phyloP scores from a whole-genome alignment of 768 basidiomycete genomes.

The Pisolithus albus region DNA sequence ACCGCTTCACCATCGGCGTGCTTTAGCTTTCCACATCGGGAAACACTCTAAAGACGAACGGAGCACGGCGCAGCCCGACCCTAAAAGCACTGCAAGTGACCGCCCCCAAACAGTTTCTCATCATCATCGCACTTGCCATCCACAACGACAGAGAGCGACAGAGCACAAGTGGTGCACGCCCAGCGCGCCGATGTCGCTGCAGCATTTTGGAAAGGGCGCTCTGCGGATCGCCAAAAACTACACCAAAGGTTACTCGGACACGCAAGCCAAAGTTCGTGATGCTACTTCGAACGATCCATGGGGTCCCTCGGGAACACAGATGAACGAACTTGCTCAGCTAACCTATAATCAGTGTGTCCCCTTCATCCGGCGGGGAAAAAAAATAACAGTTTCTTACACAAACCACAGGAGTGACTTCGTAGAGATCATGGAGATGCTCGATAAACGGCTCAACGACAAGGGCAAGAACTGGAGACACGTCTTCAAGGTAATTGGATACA shows the following conservation, averaged over 20 bases:
- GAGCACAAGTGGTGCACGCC: background rate
- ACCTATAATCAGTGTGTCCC: constrained; percentile 87
- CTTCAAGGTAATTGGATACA: constrained; percentile 65
- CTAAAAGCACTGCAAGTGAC: background rate
- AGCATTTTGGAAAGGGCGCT: constrained; percentile 79
- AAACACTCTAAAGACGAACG: background rate
- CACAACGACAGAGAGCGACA: background rate
- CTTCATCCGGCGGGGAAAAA: background rate
- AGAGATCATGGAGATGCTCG: constrained; percentile 99
- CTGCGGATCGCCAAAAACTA: constrained; percentile 91
- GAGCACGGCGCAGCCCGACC: background rate
- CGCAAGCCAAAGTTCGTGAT: constrained; percentile 92
- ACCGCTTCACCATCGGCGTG: constrained; percentile 79
- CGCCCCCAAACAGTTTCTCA: background rate
- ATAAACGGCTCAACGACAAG: constrained; percentile 97
- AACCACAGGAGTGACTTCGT: constrained; percentile 79
- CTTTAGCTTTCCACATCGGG: background rate
- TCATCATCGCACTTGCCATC: background rate
- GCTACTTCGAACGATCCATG: constrained; percentile 97
- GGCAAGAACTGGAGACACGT: constrained; percentile 99
- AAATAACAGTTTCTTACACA: background rate
- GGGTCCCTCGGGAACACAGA: constrained; percentile 96
- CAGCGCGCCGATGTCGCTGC: constrained; percentile 40
- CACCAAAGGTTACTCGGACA: constrained; percentile 93
- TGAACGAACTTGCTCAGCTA: constrained; percentile 97